Evolutionary conservation across 257 asterid species (phyloP).

Genomic region (Solanum corneliomulleri): DNA sequence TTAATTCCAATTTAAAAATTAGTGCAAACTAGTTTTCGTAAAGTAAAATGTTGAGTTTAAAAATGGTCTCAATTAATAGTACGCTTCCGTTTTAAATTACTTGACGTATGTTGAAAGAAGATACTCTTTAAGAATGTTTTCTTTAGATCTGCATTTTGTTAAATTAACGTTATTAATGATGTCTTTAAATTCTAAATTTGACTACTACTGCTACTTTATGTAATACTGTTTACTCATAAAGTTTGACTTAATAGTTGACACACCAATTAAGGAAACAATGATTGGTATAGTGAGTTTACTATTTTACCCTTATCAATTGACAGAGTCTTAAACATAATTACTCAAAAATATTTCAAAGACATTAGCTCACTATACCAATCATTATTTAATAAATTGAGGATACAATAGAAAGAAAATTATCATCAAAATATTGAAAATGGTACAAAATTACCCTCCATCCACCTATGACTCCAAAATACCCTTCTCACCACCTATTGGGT

Average conservation of each 20-base stretch:
- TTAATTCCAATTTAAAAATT: background rate
- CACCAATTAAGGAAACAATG: background rate
- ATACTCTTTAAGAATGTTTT: background rate
- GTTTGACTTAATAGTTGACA: background rate
- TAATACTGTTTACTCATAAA: no score
- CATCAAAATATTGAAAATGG: no score
- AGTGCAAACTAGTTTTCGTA: background rate
- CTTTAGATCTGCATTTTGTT: background rate
- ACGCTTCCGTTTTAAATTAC: background rate
- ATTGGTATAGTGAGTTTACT: background rate
- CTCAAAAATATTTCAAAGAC: background rate
- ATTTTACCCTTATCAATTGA: background rate
- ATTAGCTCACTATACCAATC: background rate
- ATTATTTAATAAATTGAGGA: no score
- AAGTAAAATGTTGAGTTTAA: no score
- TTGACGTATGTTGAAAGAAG: background rate
- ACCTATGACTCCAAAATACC: no score
- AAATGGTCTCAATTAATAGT: background rate
- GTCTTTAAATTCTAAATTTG: background rate
- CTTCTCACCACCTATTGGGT: no score
- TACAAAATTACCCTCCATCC: no score
- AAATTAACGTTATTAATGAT: background rate
- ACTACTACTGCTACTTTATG: background rate
- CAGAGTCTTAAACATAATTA: no score
- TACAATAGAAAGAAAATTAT: background rate